Percentiles rank a stretch among this genome's conserved stretches.
phyloP scores from a whole-genome alignment of 805 yeast genomes.

The Ogataea henricii region DNA sequence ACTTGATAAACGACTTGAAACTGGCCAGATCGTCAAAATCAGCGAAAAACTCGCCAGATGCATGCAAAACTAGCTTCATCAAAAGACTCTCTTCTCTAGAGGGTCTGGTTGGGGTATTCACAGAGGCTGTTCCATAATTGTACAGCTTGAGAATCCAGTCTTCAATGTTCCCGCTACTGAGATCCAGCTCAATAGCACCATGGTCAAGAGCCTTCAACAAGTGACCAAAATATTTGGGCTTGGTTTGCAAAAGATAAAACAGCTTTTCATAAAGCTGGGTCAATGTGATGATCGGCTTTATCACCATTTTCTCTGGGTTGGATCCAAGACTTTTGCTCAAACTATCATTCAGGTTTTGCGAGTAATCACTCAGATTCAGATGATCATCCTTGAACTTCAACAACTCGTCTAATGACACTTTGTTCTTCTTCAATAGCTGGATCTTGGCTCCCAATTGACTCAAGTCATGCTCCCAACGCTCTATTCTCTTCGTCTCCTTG shows the following conservation, averaged over 20 bases:
- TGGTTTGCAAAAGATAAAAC: slow-evolving; percentile 82
- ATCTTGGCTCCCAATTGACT: slow-evolving; percentile 78
- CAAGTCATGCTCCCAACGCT: slow-evolving; percentile 69
- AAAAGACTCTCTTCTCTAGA: slow-evolving; percentile 73
- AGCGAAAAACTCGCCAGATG: slow-evolving; percentile 45
- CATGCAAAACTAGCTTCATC: slow-evolving; percentile 54
- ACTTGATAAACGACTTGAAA: slow-evolving; percentile 30
- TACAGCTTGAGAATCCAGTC: slow-evolving; percentile 39
- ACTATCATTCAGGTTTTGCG: slow-evolving; percentile 28
- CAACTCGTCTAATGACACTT: slow-evolving; percentile 74
- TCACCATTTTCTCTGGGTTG: slow-evolving; percentile 25
- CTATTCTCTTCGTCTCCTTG: slow-evolving; percentile 69
- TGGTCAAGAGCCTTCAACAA: slow-evolving; percentile 43
- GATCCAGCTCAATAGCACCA: slow-evolving; percentile 17
- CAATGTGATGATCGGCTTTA: slow-evolving; percentile 48
- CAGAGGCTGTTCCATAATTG: slow-evolving; percentile 26
- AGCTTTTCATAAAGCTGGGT: slow-evolving; percentile 73
- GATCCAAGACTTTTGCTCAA: slow-evolving; percentile 25
- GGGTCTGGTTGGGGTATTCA: slow-evolving; percentile 30
- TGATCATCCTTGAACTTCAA: slow-evolving; percentile 40
- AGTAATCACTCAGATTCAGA: slow-evolving; percentile 30
- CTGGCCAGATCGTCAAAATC: slow-evolving; percentile 20
- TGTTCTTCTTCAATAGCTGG: slow-evolving; percentile 75
- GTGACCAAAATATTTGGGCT: slow-evolving; percentile 68
- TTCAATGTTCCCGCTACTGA: slow-evolving; percentile 33